These are phyloP conservation scores for Lentinula aciculospora DNA, from an alignment of 768 basidiomycete species.

Conservation along the genomic window DNA sequence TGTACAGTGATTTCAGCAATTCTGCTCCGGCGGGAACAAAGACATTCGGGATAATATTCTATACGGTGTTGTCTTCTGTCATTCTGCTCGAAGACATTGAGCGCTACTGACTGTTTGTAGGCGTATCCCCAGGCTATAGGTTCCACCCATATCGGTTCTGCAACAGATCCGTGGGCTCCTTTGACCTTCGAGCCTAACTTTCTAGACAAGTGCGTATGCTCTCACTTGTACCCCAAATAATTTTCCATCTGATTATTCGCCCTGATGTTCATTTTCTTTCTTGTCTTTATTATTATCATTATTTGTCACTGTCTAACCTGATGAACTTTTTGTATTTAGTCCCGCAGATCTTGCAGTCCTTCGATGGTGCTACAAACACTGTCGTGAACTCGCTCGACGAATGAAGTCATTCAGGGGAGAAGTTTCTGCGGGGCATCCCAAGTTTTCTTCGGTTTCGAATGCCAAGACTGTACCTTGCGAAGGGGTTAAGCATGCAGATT, in stretches of 20 bases:
- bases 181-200: neutral
- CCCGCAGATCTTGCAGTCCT: constrained; percentile 19
- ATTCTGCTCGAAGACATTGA: neutral
- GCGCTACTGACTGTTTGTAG: neutral
- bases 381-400: constrained; percentile 27
- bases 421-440: constrained; percentile 12
- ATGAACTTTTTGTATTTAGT: neutral
- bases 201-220: neutral
- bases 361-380: constrained; percentile 20
- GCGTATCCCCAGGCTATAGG: neutral
- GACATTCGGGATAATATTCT: neutral
- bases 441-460: constrained; percentile 10
- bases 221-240: too few species aligned
- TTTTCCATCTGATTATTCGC: too few species aligned
- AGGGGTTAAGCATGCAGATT: neutral
- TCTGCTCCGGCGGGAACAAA: neutral
- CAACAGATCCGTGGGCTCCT: neutral
- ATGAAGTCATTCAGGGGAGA: constrained; percentile 23
- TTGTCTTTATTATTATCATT: neutral
- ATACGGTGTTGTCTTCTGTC: neutral
- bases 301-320: constrained; percentile 4
- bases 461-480: neutral
- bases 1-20: neutral
- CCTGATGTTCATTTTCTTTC: too few species aligned
- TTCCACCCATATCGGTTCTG: neutral